phyloP scores from a whole-genome alignment of 495 filamentous ascomycete genomes.

The Tuber aestivum region DNA sequence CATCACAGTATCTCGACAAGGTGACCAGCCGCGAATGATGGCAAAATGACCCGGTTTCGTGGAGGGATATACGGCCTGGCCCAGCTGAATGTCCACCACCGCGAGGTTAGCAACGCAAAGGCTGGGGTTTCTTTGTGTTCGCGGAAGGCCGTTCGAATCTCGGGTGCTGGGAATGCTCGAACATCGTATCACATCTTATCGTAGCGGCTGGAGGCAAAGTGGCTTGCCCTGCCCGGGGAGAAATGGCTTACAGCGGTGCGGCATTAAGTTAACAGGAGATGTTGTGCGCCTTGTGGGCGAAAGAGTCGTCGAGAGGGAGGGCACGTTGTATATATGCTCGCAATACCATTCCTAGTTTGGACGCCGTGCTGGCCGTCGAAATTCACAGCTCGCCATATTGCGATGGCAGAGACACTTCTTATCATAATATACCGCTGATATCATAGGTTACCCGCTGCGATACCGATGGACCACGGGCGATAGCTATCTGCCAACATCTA shows the following conservation, averaged over 20 bases:
- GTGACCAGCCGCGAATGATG: background rate
- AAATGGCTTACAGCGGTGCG: background rate
- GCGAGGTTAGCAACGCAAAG: background rate
- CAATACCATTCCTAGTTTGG: background rate
- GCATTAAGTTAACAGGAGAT: background rate
- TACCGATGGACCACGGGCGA: background rate
- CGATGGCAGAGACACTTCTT: background rate
- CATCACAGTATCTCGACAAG: no score
- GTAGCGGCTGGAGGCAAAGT: background rate
- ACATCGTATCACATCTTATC: no score
- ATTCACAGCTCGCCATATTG: background rate
- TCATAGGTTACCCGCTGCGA: background rate
- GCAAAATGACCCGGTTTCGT: background rate
- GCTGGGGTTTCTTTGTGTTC: background rate
- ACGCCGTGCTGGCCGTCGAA: background rate
- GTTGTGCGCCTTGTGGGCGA: background rate
- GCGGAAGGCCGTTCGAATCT: background rate
- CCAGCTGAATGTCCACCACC: background rate
- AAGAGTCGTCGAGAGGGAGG: background rate
- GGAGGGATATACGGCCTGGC: background rate
- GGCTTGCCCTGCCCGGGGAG: background rate
- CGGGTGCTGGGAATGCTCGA: background rate
- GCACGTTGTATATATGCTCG: background rate
- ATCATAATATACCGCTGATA: background rate
- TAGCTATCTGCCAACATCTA: background rate